Conservation (phyloP, 2,329 filamentous ascomycete species). For the Fusarium nanum region DNA sequence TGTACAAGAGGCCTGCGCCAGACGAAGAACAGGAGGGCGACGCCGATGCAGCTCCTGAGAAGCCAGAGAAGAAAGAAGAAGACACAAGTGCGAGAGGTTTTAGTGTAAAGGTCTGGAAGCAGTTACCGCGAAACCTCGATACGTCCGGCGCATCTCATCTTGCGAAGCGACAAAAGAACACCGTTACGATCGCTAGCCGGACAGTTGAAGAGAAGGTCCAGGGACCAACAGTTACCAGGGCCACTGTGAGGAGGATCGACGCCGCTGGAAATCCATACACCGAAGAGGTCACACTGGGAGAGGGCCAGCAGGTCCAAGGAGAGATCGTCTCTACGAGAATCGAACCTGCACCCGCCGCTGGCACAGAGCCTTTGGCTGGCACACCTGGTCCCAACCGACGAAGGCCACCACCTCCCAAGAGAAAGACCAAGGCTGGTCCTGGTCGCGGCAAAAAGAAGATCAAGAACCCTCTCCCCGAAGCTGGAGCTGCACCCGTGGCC, state of each 20-base stretch:
- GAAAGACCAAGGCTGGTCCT: conserved; percentile 80
- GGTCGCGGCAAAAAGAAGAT: conserved; percentile 85
- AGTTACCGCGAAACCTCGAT: conserved; percentile 69
- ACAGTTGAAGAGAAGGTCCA: conserved; percentile 58
- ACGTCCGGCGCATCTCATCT: conserved; percentile 64
- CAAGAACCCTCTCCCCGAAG: conserved; percentile 61
- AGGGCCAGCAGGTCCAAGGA: conserved; percentile 83
- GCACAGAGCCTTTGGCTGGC: conserved; percentile 64
- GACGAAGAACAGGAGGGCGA: conserved; percentile 70
- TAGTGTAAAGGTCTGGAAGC: conserved; percentile 70
- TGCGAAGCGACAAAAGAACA: conserved; percentile 71
- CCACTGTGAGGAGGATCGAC: conserved; percentile 82
- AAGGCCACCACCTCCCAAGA: conserved; percentile 80
- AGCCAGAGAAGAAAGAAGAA: conserved; percentile 72
- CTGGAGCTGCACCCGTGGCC: conserved; percentile 50
- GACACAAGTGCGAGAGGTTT: conserved; percentile 66
- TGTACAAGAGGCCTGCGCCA: conserved; percentile 78
- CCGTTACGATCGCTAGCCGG: conserved; percentile 67
- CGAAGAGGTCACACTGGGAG: conserved; percentile 83
- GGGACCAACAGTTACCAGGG: conserved; percentile 75
- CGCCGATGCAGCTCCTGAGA: conserved; percentile 60
- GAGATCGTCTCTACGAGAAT: conserved; percentile 77
- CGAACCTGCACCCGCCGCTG: conserved; percentile 56
- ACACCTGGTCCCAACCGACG: conserved; percentile 61
- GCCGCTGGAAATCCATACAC: conserved; percentile 84